phyloP scores from a whole-genome alignment of 208 protist genomes.

The Wallacemonas collosoma region DNA sequence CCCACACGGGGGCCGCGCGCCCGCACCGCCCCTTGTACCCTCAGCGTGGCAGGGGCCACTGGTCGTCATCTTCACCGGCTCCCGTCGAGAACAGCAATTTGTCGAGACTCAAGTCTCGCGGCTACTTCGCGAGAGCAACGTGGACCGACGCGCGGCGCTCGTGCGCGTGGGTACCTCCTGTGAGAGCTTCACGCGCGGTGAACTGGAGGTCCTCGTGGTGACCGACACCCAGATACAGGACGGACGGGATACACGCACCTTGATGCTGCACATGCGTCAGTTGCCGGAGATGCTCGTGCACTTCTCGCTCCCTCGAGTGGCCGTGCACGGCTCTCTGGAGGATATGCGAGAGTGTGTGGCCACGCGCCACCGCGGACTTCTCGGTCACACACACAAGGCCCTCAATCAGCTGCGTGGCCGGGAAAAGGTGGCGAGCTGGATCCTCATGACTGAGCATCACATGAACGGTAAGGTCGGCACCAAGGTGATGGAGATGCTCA shows the following conservation, averaged over 20 bases:
- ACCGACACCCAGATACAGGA: conserved; percentile 56
- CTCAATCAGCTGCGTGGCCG: conserved; percentile 9
- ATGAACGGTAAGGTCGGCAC: conserved; percentile 45
- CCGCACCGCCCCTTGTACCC: not conserved
- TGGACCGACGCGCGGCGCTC: conserved; percentile 17
- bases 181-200: conserved; percentile 33
- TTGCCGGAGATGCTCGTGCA: conserved; percentile 44
- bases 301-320: conserved; percentile 52
- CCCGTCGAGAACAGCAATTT: conserved; percentile 59
- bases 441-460: conserved; percentile 70
- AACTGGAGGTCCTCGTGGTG: conserved; percentile 55
- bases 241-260: conserved; percentile 25
- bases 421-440: conserved; percentile 26
- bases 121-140: conserved; percentile 26
- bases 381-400: conserved; percentile 24
- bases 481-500: conserved; percentile 43
- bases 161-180: conserved; percentile 39
- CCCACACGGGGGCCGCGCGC: not conserved
- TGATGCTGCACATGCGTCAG: conserved; percentile 23
- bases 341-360: conserved; percentile 49
- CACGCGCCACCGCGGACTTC: conserved; percentile 35
- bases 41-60: conserved; percentile 16
- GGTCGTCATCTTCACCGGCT: conserved; percentile 54
- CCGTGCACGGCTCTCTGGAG: conserved; percentile 45
- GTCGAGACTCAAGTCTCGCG: conserved; percentile 34